Percentiles rank a stretch among this genome's conserved stretches.
Evolutionary conservation across 495 filamentous ascomycete species (phyloP).

Genomic region (Neurospora discreta): DNA sequence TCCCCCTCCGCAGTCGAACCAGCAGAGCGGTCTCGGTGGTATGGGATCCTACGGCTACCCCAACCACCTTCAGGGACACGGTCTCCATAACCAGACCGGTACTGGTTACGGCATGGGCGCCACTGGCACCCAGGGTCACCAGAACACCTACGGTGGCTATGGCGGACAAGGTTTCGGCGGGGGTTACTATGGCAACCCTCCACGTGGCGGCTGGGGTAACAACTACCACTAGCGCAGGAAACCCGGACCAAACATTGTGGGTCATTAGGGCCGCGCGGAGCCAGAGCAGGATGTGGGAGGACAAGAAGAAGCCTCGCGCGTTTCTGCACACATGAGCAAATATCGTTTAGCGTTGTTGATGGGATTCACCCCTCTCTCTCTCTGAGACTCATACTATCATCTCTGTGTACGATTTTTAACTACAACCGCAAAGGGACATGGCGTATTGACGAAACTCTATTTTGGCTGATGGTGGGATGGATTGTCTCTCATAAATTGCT

Average conservation of each 20-base stretch:
- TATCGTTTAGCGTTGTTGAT: not conserved
- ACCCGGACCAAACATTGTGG: not conserved
- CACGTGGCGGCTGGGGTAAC: constrained; percentile 52
- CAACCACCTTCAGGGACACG: constrained; percentile 49
- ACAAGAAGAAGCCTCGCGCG: not conserved
- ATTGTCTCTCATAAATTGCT: not conserved
- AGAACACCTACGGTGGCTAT: constrained; percentile 46
- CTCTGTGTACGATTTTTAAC: not conserved
- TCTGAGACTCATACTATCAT: not conserved
- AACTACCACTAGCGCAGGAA: constrained; percentile 46
- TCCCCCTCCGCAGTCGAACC: constrained; percentile 64
- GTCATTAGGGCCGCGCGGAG: not conserved
- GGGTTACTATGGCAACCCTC: constrained; percentile 42
- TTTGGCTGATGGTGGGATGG: not conserved
- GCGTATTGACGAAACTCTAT: not conserved
- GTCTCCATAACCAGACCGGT: constrained; percentile 53
- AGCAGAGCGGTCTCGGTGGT: constrained; percentile 29
- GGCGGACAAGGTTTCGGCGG: constrained; percentile 42
- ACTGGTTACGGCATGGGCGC: constrained; percentile 59
- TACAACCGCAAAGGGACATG: not conserved
- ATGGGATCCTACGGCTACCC: constrained; percentile 66
- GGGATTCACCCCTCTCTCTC: not conserved
- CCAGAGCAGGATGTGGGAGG: not conserved
- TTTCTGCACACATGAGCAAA: not conserved
- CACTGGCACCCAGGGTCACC: constrained; percentile 53